A percentile compares a stretch with the other conserved stretches of the same genome.
Conservation (phyloP, 2,329 filamentous ascomycete species). For the Pyrenophora graminea region DNA sequence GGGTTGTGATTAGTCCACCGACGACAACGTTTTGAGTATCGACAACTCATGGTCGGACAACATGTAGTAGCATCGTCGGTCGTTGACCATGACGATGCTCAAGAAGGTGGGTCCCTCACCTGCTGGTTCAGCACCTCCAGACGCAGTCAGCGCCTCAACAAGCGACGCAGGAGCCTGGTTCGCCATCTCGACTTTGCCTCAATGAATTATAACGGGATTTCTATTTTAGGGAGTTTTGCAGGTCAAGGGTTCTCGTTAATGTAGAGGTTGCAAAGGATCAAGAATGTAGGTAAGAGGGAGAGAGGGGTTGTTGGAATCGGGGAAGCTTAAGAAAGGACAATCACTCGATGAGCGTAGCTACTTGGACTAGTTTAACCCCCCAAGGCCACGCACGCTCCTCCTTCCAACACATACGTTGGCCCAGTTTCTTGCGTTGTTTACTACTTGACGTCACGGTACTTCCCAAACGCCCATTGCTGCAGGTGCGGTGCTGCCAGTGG, state of each 20-base stretch:
- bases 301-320: background rate
- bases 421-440: background rate
- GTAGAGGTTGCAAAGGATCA: background rate
- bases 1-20: no score
- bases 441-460: slow-evolving; percentile 4
- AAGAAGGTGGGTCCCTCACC: slow-evolving; percentile 24
- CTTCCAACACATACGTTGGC: no score
- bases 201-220: no score
- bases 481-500: background rate
- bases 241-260: no score
- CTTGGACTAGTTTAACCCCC: no score
- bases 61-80: no score
- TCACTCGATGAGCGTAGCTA: background rate
- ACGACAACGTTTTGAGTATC: no score
- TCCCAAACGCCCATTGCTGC: background rate
- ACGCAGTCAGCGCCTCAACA: slow-evolving; percentile 48
- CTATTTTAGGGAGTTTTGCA: no score
- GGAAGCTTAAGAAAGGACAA: background rate
- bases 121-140: slow-evolving; percentile 49
- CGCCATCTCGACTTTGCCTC: slow-evolving; percentile 5
- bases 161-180: slow-evolving; percentile 26
- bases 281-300: background rate
- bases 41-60: no score
- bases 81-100: background rate
- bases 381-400: background rate